These are phyloP conservation scores for Monosporascus sp. DNA, from an alignment of 2,329 filamentous ascomycete genomes.

Conservation along the genomic window DNA sequence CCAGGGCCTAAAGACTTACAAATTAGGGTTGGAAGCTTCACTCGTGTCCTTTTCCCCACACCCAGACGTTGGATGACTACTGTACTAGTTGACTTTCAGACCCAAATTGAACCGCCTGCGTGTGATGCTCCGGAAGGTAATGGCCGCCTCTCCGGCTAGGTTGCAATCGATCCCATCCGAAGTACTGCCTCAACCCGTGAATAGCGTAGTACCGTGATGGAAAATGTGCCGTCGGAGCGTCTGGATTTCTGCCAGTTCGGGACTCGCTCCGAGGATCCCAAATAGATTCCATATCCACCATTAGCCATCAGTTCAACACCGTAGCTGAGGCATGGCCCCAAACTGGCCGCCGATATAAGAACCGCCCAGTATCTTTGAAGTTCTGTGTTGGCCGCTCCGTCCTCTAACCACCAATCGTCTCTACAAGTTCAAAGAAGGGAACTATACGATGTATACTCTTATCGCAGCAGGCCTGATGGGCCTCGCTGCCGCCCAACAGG, in stretches of 20 bases:
- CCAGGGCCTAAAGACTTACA: not conserved
- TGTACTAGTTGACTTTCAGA: not conserved
- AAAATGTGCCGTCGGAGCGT: not conserved
- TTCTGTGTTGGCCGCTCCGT: not conserved
- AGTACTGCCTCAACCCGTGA: not conserved
- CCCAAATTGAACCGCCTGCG: not conserved
- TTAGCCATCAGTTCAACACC: not conserved
- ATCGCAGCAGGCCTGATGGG: conserved; percentile 31
- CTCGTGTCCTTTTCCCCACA: not conserved
- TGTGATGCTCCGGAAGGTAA: not conserved
- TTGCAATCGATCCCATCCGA: not conserved
- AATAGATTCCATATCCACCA: not conserved
- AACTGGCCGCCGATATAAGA: not conserved
- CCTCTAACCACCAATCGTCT: not conserved
- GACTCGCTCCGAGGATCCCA: not conserved
- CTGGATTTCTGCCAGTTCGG: not conserved
- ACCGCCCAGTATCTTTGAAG: not conserved
- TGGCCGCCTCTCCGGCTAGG: not conserved
- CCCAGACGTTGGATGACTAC: not conserved
- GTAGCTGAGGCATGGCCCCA: not conserved
- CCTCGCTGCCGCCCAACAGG: conserved; percentile 36
- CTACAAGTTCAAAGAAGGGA: not conserved
- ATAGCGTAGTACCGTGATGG: not conserved
- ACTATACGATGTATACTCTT: conserved; percentile 23
- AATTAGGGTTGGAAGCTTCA: not conserved